phyloP scores from a whole-genome alignment of 2,329 filamentous ascomycete species.

The Aspergillus sp. region DNA sequence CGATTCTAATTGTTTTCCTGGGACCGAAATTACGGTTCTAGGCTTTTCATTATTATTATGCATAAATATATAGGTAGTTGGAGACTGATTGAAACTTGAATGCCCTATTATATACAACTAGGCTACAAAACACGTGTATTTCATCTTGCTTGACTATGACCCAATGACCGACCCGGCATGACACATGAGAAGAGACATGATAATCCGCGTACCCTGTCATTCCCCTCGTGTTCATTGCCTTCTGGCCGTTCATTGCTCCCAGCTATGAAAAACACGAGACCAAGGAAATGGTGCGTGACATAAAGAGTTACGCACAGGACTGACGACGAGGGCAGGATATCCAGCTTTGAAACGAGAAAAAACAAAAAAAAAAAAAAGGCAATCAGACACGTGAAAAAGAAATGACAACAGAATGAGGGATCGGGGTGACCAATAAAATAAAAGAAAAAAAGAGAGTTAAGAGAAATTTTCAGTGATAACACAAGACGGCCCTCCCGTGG shows the following conservation, averaged over 20 bases:
- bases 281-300: constrained; percentile 20
- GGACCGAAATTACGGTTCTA: constrained; percentile 81
- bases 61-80: not conserved
- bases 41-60: not conserved
- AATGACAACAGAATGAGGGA: constrained; percentile 11
- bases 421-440: constrained; percentile 10
- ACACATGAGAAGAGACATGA: constrained; percentile 31
- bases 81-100: constrained; percentile 1
- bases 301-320: constrained; percentile 27
- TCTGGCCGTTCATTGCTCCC: constrained; percentile 17
- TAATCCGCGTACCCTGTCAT: constrained; percentile 22
- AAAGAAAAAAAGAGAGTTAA: constrained; percentile 12
- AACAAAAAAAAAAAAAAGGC: too few species aligned
- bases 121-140: constrained; percentile 7
- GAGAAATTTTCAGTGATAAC: constrained; percentile 7
- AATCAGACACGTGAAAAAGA: constrained; percentile 11
- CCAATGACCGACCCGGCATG: constrained; percentile 28
- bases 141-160: constrained; percentile 20
- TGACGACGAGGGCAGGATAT: constrained; percentile 26
- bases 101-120: constrained; percentile 1
- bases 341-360: constrained; percentile 23
- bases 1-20: constrained; percentile 73
- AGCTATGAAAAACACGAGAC: constrained; percentile 15
- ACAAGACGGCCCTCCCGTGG: constrained; percentile 9
- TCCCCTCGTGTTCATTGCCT: constrained; percentile 19